phyloP scores from a whole-genome alignment of 2,329 filamentous ascomycete genomes.

The Trichoderma citrinoviride region DNA sequence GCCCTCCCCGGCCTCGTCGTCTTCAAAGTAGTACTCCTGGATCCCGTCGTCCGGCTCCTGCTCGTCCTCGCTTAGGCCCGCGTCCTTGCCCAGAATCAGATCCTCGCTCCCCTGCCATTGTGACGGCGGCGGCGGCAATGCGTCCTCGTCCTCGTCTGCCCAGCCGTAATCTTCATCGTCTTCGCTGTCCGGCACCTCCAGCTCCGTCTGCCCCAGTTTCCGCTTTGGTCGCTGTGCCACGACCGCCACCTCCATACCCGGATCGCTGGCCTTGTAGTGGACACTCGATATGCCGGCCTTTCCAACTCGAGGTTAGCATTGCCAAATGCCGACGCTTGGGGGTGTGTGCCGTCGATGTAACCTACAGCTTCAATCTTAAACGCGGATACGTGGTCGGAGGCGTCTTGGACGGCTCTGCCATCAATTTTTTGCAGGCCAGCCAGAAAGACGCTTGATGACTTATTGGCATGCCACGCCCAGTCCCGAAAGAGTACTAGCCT shows the following conservation, averaged over 20 bases:
- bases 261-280: conserved; percentile 41
- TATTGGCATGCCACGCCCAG: conserved; percentile 55
- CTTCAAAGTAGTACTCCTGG: conserved; percentile 28
- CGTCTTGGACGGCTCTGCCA: conserved; percentile 46
- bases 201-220: conserved; percentile 58
- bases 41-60: conserved; percentile 36
- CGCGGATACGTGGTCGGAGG: conserved; percentile 45
- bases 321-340: conserved; percentile 24
- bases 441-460: conserved; percentile 52
- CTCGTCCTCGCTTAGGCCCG: conserved; percentile 42
- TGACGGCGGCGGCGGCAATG: conserved; percentile 58
- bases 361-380: conserved; percentile 50
- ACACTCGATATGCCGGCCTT: conserved; percentile 46
- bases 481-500: conserved; percentile 78
- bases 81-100: conserved; percentile 51
- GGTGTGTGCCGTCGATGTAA: conserved; percentile 18
- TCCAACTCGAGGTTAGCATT: conserved; percentile 26
- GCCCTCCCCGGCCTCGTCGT: conserved; percentile 26
- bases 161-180: conserved; percentile 71
- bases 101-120: conserved; percentile 69
- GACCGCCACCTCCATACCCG: conserved; percentile 36
- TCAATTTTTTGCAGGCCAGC: conserved; percentile 64
- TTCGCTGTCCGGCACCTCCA: conserved; percentile 61
- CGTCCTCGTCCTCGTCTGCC: conserved; percentile 63
- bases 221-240: conserved; percentile 52